Base-by-base conservation (phyloP, 139 green algal genomes). In the Medakamo hakoo region DNA sequence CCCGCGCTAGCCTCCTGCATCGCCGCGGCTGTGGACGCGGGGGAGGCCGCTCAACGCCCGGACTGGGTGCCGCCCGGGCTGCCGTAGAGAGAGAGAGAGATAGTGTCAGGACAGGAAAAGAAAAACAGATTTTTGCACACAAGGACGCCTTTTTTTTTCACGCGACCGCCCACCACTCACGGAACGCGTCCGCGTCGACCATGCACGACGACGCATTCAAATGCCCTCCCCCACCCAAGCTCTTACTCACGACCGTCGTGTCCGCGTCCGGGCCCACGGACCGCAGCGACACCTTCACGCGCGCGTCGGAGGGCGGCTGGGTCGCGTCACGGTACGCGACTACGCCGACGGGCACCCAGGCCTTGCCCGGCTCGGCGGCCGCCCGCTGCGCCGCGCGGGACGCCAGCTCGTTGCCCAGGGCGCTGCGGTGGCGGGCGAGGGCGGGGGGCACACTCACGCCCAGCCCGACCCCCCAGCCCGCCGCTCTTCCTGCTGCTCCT, bases 341-440 rank as follows among this genome's bases (percentile, higher is more conserved):
- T 4, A 63, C 65, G 1, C 48, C 71, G 27, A 73, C 60, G 30
- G 58, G 31, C 26, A 67, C 63, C 26, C 80, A 49, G 2, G 75
- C 75, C 19, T n/a, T n/a, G 19, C 24, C 23, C 30, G 19, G 0
- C 24, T 57, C 70, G 58, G 59, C 64, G 22, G 55, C 60, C 14
- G 79, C 79, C 29, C 86, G 63, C n/a, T 55, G n/a, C n/a, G 19
- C 1, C 24, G 59, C 70, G 58, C 61, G 64, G 22, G 55, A 57
- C 14, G 79, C 79, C 29, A 86, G 63, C n/a, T 55, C 60, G 49
- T 86, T 84, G n/a, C 79, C 79, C 32, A 84, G 30, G 27, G 71
- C 40, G 55, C 68, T 80, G 22, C 79, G 61, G 27, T 84, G 59
- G 2, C 57, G 40, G 26, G 57, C 23, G 58, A 71, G 5, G 21